Evolutionary conservation across 805 yeast species (phyloP).

Genomic region (Wickerhamomyces sydowiorum): DNA sequence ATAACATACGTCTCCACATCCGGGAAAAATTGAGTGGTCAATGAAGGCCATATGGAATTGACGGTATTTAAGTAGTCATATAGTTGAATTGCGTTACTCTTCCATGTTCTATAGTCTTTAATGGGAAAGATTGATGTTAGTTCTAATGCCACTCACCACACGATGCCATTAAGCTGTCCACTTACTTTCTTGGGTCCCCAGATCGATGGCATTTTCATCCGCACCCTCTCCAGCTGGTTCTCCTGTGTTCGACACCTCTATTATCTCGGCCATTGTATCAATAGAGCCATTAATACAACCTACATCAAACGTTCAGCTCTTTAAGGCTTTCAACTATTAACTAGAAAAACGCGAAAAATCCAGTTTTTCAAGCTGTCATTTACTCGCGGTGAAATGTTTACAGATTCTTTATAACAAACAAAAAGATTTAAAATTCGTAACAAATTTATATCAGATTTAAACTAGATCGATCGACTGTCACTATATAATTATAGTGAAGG

Average conservation of each 20-base stretch:
- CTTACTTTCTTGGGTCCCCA: slow-evolving; percentile 6
- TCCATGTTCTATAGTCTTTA: slow-evolving; percentile 48
- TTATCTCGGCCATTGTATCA: not conserved
- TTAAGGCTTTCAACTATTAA: too few relatives aligned
- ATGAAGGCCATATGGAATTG: slow-evolving; percentile 64
- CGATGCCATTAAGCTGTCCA: not conserved
- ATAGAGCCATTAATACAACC: too few relatives aligned
- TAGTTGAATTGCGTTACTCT: slow-evolving; percentile 70
- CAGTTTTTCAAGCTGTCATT: too few relatives aligned
- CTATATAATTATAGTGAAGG: too few relatives aligned
- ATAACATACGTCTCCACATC: slow-evolving; percentile 26
- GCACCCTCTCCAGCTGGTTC: not conserved
- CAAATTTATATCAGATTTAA: not conserved
- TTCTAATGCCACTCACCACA: not conserved
- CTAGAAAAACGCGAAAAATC: too few relatives aligned
- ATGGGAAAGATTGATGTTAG: not conserved
- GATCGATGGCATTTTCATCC: slow-evolving; percentile 4
- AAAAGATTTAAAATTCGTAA: not conserved
- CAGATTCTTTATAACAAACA: not conserved
- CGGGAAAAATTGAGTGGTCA: slow-evolving; percentile 67
- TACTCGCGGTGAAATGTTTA: not conserved
- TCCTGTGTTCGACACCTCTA: not conserved
- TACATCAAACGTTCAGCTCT: too few relatives aligned
- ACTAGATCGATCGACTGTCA: too few relatives aligned
- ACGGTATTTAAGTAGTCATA: slow-evolving; percentile 70